These are phyloP conservation scores for Oleoguttula mirabilis DNA, from an alignment of 495 filamentous ascomycete genomes.

Conservation along the genomic window DNA sequence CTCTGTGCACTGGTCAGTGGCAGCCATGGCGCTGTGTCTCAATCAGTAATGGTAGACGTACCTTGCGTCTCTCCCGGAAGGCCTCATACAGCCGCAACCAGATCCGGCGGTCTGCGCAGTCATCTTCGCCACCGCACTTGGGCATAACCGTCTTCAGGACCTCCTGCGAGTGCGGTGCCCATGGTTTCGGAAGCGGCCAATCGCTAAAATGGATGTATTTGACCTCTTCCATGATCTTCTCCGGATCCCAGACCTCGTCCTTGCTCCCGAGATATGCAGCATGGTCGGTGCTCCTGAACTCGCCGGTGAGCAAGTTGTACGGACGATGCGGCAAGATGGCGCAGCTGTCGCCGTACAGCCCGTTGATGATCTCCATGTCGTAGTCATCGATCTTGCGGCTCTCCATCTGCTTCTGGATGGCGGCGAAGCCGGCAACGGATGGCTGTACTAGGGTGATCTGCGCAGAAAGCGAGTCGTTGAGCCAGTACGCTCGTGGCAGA, in stretches of 20 bases:
- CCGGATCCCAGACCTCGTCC: conserved; percentile 18
- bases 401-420: conserved; percentile 23
- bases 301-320: conserved; percentile 18
- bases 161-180: conserved; percentile 12
- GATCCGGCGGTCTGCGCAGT: conserved; percentile 49
- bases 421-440: conserved; percentile 26
- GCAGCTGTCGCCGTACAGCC: conserved; percentile 10
- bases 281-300: conserved; percentile 12
- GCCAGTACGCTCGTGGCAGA: conserved; percentile 65
- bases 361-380: conserved; percentile 42
- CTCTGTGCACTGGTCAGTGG: no score
- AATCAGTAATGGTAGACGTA: no score
- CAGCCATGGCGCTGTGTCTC: no score
- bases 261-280: conserved; percentile 10
- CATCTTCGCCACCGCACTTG: conserved; percentile 19
- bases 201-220: conserved; percentile 20
- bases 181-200: conserved; percentile 21
- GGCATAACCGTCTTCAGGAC: conserved; percentile 14
- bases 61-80: conserved; percentile 48
- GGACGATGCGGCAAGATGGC: conserved; percentile 15
- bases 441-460: conserved; percentile 56
- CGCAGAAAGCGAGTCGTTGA: conserved; percentile 44
- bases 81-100: conserved; percentile 61
- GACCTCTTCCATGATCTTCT: conserved; percentile 13
- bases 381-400: conserved; percentile 35